A percentile compares a stretch with the other conserved stretches of the same genome.
phyloP scores from a whole-genome alignment of 2,329 filamentous ascomycete genomes.

The Botryosphaeria dothidea region DNA sequence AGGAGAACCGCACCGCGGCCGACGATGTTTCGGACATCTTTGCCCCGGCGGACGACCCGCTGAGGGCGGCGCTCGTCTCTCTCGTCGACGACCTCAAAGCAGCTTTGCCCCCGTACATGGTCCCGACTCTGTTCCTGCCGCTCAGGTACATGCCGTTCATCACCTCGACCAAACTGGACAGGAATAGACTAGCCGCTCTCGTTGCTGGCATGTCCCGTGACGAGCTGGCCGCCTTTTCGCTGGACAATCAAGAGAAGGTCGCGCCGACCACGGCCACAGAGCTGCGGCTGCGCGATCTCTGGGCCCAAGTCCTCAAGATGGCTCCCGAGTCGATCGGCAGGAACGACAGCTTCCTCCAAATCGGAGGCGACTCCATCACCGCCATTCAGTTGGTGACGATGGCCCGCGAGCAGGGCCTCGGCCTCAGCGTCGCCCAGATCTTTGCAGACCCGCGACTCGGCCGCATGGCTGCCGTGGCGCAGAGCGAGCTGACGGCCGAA shows the following conservation, averaged over 20 bases:
- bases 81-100: conserved; percentile 20
- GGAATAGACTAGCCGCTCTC: conserved; percentile 21
- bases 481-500: background rate
- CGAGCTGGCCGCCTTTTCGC: background rate
- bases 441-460: conserved; percentile 24
- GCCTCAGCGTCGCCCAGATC: conserved; percentile 24
- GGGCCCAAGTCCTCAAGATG: conserved; percentile 23
- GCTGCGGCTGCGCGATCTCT: conserved; percentile 21
- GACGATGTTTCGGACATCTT: background rate
- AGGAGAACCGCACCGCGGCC: background rate
- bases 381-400: conserved; percentile 25
- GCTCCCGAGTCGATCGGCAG: conserved; percentile 19
- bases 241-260: background rate
- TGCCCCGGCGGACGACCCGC: background rate
- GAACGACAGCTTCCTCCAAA: conserved; percentile 25
- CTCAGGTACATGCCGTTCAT: conserved; percentile 37
- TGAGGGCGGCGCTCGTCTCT: conserved; percentile 3
- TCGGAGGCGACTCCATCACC: conserved; percentile 26
- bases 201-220: background rate
- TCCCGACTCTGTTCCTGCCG: conserved; percentile 41
- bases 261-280: conserved; percentile 22
- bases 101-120: conserved; percentile 39
- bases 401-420: conserved; percentile 20
- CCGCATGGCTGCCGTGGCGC: conserved; percentile 19
- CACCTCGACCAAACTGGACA: conserved; percentile 41